Evolutionary conservation across 2,329 filamentous ascomycete genomes (phyloP).

Genomic region (Laburnicola sp.): DNA sequence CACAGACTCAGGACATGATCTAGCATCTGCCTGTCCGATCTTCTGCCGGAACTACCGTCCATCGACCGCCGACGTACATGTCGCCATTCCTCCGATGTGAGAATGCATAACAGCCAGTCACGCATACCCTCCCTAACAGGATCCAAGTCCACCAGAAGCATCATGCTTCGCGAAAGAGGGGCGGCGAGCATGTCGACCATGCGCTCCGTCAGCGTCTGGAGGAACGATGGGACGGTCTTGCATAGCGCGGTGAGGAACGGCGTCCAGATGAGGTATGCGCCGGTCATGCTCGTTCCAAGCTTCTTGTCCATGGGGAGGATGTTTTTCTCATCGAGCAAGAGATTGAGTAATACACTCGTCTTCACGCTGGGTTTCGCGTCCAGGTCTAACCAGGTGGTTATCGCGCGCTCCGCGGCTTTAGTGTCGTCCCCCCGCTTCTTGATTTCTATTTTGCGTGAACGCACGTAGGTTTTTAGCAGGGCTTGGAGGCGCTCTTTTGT

Average conservation of each 20-base stretch:
- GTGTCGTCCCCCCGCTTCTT: constrained; percentile 20
- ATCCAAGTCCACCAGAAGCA: constrained; percentile 23
- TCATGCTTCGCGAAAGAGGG: not conserved
- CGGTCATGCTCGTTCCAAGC: constrained; percentile 43
- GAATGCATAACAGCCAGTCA: constrained; percentile 55
- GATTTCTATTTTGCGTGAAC: constrained; percentile 35
- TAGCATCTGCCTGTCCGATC: constrained; percentile 20
- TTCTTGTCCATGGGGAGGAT: constrained; percentile 44
- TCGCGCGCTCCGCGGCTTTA: constrained; percentile 22
- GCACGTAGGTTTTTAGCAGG: constrained; percentile 42
- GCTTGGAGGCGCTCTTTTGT: constrained; percentile 29
- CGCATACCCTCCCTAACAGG: constrained; percentile 49
- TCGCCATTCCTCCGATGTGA: constrained; percentile 47
- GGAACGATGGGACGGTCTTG: constrained; percentile 31
- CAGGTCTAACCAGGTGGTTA: constrained; percentile 21
- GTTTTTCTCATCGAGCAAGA: constrained; percentile 42
- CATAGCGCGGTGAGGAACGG: constrained; percentile 44
- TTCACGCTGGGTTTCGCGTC: constrained; percentile 10
- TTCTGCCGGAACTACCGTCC: constrained; percentile 9
- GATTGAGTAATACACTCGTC: constrained; percentile 13
- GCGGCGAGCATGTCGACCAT: constrained; percentile 44
- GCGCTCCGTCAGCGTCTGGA: constrained; percentile 46
- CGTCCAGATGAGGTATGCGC: constrained; percentile 52
- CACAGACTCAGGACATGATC: constrained; percentile 28
- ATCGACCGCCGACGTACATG: constrained; percentile 23